Base-by-base conservation (phyloP, 2,329 filamentous ascomycete species). In the Talaromyces sp. region DNA sequence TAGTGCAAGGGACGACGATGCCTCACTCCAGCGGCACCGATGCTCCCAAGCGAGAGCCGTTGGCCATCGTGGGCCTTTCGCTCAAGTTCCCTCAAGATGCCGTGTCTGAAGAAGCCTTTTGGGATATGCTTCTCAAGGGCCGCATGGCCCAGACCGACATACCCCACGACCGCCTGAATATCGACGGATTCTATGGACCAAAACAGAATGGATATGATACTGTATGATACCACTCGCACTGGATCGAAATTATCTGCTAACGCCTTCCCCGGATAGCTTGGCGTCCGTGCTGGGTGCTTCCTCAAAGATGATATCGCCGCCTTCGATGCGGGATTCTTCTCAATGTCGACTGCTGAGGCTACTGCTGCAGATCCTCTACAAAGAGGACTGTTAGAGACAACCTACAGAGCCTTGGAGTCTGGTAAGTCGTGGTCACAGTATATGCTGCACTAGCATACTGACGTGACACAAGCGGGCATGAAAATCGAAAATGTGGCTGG, bases 361-460 rank as follows among this genome's bases (percentile, higher is more conserved):
- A 52, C 51, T 19, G 35, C 60, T n/a, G 50, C 56, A 19, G 60
- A 61, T 31, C 60, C 60, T 2, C 38, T 46, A 41, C 60, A 61
- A 56, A 0, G 76, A 72, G 12, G 24, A 3, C 41, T 60, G 10
- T 29, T 60, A 3, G 58, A 60, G 29, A 41, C 29, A 8, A 51
- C 77, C 0, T 81, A 79, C 4, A 38, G 35, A 38, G 35, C 35
- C 17, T 7, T 38, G 35, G 71, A 64, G 43, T 54, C 57, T 38
- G 35, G 35, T 38, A 26, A 26, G 29, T 29, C 3, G 14, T 38
- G 14, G 4, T 38, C 35, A 6, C 14, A 38, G 17, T 6, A 38
- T 7, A 38, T 17, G 3, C 35, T 6, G 14, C 35, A 38, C 35
- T 17, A 17, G 14, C 35, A 38, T 12, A 7, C 35, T 38, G 35